phyloP scores from a whole-genome alignment of 345 rosid genomes.

The Lepidium didymum region DNA sequence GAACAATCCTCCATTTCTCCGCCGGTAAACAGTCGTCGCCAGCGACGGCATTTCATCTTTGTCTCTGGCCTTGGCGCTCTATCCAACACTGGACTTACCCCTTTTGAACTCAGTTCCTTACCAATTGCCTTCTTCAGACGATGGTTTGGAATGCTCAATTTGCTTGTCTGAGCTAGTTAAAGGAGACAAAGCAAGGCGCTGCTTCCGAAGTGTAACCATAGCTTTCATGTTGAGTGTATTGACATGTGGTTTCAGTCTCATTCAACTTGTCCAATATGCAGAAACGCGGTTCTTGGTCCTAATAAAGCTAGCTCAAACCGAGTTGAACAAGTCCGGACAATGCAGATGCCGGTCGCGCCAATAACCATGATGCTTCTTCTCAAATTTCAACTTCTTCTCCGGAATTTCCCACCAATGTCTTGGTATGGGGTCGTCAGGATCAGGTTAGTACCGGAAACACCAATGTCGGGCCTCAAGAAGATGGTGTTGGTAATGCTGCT shows the following conservation, averaged over 20 bases:
- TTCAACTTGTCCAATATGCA: constrained; percentile 83
- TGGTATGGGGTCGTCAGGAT: constrained; percentile 80
- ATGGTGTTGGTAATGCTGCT: constrained; percentile 32
- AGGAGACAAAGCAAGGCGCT: constrained; percentile 71
- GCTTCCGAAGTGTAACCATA: constrained; percentile 74
- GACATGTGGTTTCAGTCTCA: constrained; percentile 98
- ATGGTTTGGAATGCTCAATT: constrained; percentile 72
- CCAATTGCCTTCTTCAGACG: constrained; percentile 53
- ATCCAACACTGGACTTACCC: constrained; percentile 46
- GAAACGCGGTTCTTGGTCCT: constrained; percentile 41
- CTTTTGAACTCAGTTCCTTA: constrained; percentile 46
- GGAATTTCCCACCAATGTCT: constrained; percentile 75
- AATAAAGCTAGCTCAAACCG: constrained; percentile 12
- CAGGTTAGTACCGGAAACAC: constrained; percentile 51
- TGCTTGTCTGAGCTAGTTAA: constrained; percentile 73
- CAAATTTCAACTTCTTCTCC: constrained; percentile 34
- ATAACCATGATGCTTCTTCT: constrained; percentile 22
- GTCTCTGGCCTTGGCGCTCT: constrained; percentile 51
- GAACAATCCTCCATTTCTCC: constrained; percentile 16
- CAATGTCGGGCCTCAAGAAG: constrained; percentile 37
- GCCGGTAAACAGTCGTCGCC: constrained; percentile 34
- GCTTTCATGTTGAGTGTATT: constrained; percentile 87
- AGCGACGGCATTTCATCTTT: constrained; percentile 46
- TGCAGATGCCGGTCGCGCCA: constrained; percentile 11
- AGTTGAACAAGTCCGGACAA: constrained; percentile 15